A percentile compares a stretch with the other conserved stretches of the same genome.
Conservation (phyloP, 768 basidiomycete species). For the Imleria badia region DNA sequence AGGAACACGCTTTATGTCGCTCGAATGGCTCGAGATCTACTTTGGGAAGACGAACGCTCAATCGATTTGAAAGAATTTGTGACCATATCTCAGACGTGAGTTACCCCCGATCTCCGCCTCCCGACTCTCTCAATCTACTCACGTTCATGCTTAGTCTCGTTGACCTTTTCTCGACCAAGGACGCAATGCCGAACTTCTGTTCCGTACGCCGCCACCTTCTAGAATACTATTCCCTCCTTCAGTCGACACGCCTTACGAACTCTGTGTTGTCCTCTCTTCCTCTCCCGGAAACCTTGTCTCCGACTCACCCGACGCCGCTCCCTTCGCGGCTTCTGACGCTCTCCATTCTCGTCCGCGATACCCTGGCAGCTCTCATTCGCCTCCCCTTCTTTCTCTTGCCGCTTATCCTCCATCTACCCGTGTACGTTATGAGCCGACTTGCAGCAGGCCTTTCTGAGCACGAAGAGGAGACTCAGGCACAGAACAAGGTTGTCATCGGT, state of each 20-base stretch:
- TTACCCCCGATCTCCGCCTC: slow-evolving; percentile 25
- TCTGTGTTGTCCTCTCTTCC: slow-evolving; percentile 81
- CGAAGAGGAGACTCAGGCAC: slow-evolving; percentile 94
- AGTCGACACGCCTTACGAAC: slow-evolving; percentile 82
- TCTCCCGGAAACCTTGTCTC: slow-evolving; percentile 81
- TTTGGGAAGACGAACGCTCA: slow-evolving; percentile 83
- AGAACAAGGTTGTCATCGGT: slow-evolving; percentile 94
- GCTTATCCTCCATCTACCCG: slow-evolving; percentile 77
- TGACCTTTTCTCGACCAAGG: slow-evolving; percentile 78
- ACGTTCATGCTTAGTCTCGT: slow-evolving; percentile 60
- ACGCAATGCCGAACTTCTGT: slow-evolving; percentile 58
- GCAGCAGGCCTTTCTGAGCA: slow-evolving; percentile 75
- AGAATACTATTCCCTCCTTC: slow-evolving; percentile 85
- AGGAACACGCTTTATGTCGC: slow-evolving; percentile 92
- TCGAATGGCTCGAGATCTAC: slow-evolving; percentile 87
- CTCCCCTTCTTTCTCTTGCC: slow-evolving; percentile 92
- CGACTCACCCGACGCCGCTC: slow-evolving; percentile 62
- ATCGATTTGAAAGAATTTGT: slow-evolving; percentile 84
- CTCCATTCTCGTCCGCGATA: slow-evolving; percentile 73
- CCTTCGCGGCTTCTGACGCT: slow-evolving; percentile 85
- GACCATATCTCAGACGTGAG: slow-evolving; percentile 86
- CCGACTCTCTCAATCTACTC: slow-evolving; percentile 18
- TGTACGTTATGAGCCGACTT: slow-evolving; percentile 76
- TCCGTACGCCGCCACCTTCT: slow-evolving; percentile 69
- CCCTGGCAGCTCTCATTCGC: slow-evolving; percentile 63